Base-by-base conservation (phyloP, 176 grass and related monocot species). In the Cymbopogon citratus region DNA sequence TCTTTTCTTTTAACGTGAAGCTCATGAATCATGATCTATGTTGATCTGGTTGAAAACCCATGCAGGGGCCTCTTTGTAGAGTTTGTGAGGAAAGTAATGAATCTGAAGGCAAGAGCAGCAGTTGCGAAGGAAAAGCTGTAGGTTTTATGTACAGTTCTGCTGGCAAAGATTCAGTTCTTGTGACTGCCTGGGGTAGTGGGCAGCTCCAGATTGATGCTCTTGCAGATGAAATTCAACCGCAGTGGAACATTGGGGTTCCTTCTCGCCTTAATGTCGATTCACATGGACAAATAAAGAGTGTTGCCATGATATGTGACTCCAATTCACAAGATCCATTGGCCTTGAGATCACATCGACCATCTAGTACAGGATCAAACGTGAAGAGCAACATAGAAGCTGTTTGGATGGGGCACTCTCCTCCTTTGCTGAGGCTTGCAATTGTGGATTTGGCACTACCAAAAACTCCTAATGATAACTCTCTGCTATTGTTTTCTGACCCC, bases 191-290 rank as follows among this genome's bases (percentile, higher is more conserved):
- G 91, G 83, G 90, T 83, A 88, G 90, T 35, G 92, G 92, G 3
- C 92, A 87, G 14, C 84, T 98, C 54, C 85, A 92, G 69, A 90
- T 98, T 86, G 87, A 98, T 87, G 96, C 96, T 75, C 80, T 98
- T 74, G 96, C 92, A 61, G 92, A 98, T 84, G 96, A 98, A 93
- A 89, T 98, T 75, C 96, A 95, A 75, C 92, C 96, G 1, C 86
- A 87, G 45, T 98, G 96, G 96, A 88, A 86, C 73, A 76, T 81
- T 65, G 89, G 84, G 52, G 39, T 73, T 76, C 86, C 90, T 78
- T 86, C 87, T 67, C 45, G 64, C n/a, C 76, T 91, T 79, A 77
- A 91, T 83, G 75, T 93, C 1, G 68, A 95, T 89, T 80, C 84
- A 43, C 45, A 79, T 89, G 85, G 91, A 62, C 75, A 83, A 43